Base-by-base conservation (phyloP, 495 filamentous ascomycete species). In the Platismatia glauca region DNA sequence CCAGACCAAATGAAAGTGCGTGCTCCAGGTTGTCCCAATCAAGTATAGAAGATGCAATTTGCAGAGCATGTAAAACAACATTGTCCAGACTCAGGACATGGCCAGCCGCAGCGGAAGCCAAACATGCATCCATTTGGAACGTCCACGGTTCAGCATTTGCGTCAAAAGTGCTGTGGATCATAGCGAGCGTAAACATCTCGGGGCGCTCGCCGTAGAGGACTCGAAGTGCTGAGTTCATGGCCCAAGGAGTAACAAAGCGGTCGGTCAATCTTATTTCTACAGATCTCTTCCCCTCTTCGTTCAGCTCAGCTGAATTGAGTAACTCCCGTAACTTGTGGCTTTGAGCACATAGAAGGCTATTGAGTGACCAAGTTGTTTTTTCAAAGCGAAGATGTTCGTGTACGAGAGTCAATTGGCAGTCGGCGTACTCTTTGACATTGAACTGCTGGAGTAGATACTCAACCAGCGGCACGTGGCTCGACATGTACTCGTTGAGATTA, bases 21-120 rank as follows among this genome's bases (percentile, higher is more conserved):
- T 72, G 68, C 61, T 84, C 82, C 15, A 85, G 59, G 5, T 81
- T 86, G 9, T 75, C 72, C 82, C 82, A 85, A 59, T 62, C 70
- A 33, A 86, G 63, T 24, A 79, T 72, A 27, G 72, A 69, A 48
- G 65, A 66, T 15, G 80, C 81, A 60, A 80, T 71, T 18, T 79
- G 72, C 20, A 82, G 57, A 18, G 79, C 81, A 12, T 75, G 69
- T 18, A 70, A 58, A 29, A 77, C 66, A 3, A 84, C 74, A 53
- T 71, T 68, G 11, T 65, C 69, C 46, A 84, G 74, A 57, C 71
- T 66, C 22, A 86, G 70, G 31, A 82, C 69, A 41, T 76, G 74
- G 13, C 80, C 82, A 27, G 78, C 75, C 13, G 82, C 78, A 35
- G 79, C 75, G 64, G 82, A 84, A 37, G 77, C 76, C 16, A 86